Conservation (phyloP, 148 eudicot genomes). For the Cornus florida region DNA sequence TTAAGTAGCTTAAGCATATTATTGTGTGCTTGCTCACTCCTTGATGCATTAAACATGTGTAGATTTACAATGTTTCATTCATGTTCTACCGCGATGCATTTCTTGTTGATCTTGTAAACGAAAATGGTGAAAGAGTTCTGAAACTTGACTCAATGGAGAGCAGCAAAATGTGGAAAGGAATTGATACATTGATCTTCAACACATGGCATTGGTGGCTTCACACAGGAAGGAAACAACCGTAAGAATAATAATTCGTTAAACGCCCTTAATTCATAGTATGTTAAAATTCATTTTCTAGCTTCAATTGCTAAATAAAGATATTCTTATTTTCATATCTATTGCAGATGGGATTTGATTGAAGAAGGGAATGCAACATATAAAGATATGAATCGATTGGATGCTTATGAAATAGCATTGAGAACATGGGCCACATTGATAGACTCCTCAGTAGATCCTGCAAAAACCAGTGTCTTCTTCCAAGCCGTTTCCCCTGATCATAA, state of each 20-base stretch:
- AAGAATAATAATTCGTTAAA: background rate
- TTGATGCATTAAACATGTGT: background rate
- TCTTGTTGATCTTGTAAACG: slow-evolving; percentile 30
- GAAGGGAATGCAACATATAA: slow-evolving; percentile 28
- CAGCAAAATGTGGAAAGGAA: slow-evolving; percentile 38
- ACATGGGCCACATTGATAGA: slow-evolving; percentile 85
- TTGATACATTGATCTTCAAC: slow-evolving; percentile 49
- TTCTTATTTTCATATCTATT: background rate
- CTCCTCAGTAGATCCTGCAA: slow-evolving; percentile 23
- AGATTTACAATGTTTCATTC: slow-evolving; percentile 37
- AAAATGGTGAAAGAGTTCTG: slow-evolving; percentile 26
- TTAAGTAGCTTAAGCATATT: no score
- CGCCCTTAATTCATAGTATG: no score
- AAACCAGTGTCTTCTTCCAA: slow-evolving; percentile 55
- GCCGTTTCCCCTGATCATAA: slow-evolving; percentile 71
- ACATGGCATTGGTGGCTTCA: slow-evolving; percentile 83
- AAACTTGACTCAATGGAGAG: slow-evolving; percentile 41
- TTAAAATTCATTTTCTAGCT: no score
- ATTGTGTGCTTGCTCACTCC: no score
- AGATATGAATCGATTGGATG: slow-evolving; percentile 58
- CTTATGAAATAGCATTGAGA: slow-evolving; percentile 58
- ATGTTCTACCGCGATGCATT: slow-evolving; percentile 43
- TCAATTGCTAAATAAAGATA: no score
- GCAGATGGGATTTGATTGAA: slow-evolving; percentile 52
- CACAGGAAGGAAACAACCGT: slow-evolving; percentile 53